Percentiles rank a stretch among this genome's conserved stretches.
phyloP scores from a whole-genome alignment of 2,329 filamentous ascomycete genomes.

The Sclerotinia spermophila region DNA sequence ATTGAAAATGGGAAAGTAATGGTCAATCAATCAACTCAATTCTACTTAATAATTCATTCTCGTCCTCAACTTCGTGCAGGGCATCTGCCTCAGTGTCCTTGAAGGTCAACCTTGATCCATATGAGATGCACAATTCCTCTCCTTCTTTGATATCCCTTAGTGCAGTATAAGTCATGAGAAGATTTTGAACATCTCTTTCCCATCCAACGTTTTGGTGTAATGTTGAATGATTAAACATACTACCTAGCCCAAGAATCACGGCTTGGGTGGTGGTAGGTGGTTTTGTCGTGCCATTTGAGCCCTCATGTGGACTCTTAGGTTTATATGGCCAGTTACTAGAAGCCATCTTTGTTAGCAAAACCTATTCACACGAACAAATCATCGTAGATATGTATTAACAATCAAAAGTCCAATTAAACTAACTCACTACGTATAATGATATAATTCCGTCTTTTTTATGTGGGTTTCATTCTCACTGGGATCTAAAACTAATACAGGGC shows the following conservation, averaged over 20 bases:
- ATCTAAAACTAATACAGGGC: constrained; percentile 49
- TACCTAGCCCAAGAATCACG: constrained; percentile 52
- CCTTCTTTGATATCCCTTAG: constrained; percentile 48
- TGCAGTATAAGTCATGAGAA: constrained; percentile 48
- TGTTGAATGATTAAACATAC: constrained; percentile 56
- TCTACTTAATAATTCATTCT: constrained; percentile 32
- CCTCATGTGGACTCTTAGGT: constrained; percentile 24
- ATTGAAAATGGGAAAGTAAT: constrained; percentile 1
- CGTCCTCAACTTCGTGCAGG: constrained; percentile 28
- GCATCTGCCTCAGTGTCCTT: constrained; percentile 36
- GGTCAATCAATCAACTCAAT: constrained; percentile 35
- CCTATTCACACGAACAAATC: neutral
- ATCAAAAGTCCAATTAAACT: neutral
- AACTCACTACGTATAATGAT: constrained; percentile 54
- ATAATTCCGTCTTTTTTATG: constrained; percentile 48
- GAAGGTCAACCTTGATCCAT: constrained; percentile 39
- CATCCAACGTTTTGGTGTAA: constrained; percentile 53
- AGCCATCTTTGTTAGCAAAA: neutral
- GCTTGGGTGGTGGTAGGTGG: constrained; percentile 5
- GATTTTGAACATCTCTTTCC: constrained; percentile 45
- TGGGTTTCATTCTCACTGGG: constrained; percentile 48
- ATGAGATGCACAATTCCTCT: constrained; percentile 51
- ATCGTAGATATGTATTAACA: neutral
- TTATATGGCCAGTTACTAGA: constrained; percentile 24
- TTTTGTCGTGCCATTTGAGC: constrained; percentile 44